A percentile compares a stretch with the other conserved stretches of the same genome.
Conservation (phyloP, 2,329 filamentous ascomycete genomes). For the Plectosphaerella plurivora region DNA sequence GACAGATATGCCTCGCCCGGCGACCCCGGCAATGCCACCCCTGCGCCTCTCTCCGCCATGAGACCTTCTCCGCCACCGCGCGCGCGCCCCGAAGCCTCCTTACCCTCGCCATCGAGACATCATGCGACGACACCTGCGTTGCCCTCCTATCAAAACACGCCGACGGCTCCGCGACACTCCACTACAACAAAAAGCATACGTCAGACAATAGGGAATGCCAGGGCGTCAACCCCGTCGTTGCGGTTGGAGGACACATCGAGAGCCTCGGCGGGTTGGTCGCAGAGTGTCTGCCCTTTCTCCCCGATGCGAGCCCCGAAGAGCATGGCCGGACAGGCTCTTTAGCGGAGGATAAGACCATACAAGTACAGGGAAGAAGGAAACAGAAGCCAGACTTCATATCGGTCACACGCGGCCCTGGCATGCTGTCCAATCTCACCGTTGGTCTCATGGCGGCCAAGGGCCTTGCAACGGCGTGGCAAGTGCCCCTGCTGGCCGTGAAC, state of each 20-base stretch:
- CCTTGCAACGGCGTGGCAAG: slow-evolving; percentile 74
- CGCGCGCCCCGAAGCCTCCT: slow-evolving; percentile 30
- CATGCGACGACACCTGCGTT: slow-evolving; percentile 91
- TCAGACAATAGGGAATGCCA: slow-evolving; percentile 70
- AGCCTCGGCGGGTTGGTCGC: slow-evolving; percentile 65
- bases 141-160: slow-evolving; percentile 64
- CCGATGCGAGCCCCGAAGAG: slow-evolving; percentile 12
- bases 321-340: slow-evolving; percentile 8
- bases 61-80: not conserved
- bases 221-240: slow-evolving; percentile 75
- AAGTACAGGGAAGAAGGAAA: slow-evolving; percentile 9
- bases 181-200: slow-evolving; percentile 78
- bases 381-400: slow-evolving; percentile 75
- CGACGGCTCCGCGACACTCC: slow-evolving; percentile 46
- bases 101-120: slow-evolving; percentile 74
- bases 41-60: not conserved
- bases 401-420: slow-evolving; percentile 86
- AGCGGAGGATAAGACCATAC: slow-evolving; percentile 11
- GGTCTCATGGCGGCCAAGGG: slow-evolving; percentile 86
- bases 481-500: slow-evolving; percentile 81
- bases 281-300: slow-evolving; percentile 55
- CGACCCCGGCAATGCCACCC: not conserved
- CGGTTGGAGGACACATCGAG: slow-evolving; percentile 71
- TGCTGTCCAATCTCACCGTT: slow-evolving; percentile 71
- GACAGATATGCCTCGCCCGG: not conserved